phyloP scores from a whole-genome alignment of 441 rosid species.

The Populus trichocarpa region DNA sequence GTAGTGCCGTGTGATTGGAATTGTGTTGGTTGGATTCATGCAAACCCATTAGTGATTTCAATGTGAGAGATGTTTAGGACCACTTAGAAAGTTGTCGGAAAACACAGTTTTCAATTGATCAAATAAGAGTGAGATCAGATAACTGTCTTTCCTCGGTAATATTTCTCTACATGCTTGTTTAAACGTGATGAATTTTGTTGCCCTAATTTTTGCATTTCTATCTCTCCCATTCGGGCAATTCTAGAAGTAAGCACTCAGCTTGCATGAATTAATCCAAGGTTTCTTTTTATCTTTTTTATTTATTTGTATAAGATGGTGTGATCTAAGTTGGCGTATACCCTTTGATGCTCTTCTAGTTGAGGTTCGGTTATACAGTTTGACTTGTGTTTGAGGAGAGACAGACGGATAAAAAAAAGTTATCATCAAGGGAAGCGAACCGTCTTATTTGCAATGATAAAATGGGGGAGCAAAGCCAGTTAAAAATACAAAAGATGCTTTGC shows the following conservation, averaged over 20 bases:
- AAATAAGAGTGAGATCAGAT: background rate
- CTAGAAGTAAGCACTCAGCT: background rate
- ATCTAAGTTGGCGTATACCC: background rate
- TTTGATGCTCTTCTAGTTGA: background rate
- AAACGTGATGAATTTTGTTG: background rate
- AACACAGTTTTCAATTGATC: slow-evolving; percentile 7
- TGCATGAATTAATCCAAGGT: background rate
- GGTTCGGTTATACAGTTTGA: background rate
- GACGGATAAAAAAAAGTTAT: no score
- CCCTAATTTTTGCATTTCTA: background rate
- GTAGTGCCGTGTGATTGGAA: slow-evolving; percentile 26
- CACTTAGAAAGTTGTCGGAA: slow-evolving; percentile 22
- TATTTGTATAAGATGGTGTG: background rate
- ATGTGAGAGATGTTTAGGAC: slow-evolving; percentile 21
- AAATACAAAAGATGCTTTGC: background rate
- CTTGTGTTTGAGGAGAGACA: background rate
- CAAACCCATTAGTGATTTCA: slow-evolving; percentile 23
- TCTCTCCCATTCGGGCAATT: background rate
- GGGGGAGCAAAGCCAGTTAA: background rate
- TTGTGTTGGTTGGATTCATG: slow-evolving; percentile 22
- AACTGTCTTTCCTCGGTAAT: background rate
- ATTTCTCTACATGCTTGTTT: background rate
- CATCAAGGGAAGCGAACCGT: no score
- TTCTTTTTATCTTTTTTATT: background rate
- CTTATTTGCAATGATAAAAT: no score